Conservation (phyloP, 257 asterid species). For the Apocynum venetum region DNA sequence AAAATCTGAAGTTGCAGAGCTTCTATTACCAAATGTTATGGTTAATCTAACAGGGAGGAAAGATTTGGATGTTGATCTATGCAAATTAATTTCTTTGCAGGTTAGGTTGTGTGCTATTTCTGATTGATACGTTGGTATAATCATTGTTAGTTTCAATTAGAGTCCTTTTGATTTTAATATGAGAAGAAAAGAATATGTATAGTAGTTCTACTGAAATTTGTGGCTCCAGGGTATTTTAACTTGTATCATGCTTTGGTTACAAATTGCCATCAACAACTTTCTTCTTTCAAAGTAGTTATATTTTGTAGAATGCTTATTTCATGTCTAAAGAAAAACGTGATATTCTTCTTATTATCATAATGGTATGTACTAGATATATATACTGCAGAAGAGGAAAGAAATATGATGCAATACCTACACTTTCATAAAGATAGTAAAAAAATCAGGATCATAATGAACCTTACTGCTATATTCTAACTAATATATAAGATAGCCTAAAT, state of each 20-base stretch:
- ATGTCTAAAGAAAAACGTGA: too few species aligned
- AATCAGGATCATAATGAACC: too few species aligned
- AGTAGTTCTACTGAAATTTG: not conserved
- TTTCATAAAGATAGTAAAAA: too few species aligned
- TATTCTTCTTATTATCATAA: too few species aligned
- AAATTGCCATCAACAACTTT: not conserved
- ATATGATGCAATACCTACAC: too few species aligned
- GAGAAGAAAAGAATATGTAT: not conserved
- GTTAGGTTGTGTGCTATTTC: conserved; percentile 34
- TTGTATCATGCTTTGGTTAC: not conserved
- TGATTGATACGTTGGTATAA: conserved; percentile 1
- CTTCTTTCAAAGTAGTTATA: not conserved
- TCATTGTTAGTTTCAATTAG: not conserved
- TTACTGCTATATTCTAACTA: too few species aligned
- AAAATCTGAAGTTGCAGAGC: conserved; percentile 91
- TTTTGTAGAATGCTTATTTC: not conserved
- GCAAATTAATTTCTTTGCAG: conserved; percentile 76
- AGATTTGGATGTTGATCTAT: conserved; percentile 62
- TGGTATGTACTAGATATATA: too few species aligned
- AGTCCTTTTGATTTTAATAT: not conserved
- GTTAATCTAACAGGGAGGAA: conserved; percentile 71
- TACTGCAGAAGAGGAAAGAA: too few species aligned
- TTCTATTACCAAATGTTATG: conserved; percentile 63
- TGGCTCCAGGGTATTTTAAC: not conserved
- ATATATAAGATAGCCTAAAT: too few species aligned